Percentiles rank a stretch among this genome's conserved stretches.
phyloP scores from a whole-genome alignment of 73 alveolate genomes.

The Symbiodinium natans region DNA sequence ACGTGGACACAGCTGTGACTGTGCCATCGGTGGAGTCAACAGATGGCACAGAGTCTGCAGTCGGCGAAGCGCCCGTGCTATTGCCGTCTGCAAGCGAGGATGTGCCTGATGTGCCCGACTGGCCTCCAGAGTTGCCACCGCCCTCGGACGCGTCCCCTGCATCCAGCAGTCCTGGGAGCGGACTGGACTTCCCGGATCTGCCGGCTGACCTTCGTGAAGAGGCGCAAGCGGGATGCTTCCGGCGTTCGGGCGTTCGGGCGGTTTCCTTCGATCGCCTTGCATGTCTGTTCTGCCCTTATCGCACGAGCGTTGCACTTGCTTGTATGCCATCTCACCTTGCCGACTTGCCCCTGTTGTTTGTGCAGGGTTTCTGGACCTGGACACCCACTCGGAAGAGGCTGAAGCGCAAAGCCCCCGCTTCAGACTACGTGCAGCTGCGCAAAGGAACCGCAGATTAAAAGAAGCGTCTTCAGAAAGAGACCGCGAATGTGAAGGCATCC shows the following conservation, averaged over 20 bases:
- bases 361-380: constrained; percentile 11
- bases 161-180: not conserved
- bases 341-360: too few relatives aligned
- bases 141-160: not conserved
- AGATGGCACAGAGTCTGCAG: not conserved
- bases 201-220: not conserved
- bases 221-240: too few relatives aligned
- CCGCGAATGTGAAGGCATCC: too few relatives aligned
- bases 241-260: too few relatives aligned
- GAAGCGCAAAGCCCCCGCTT: constrained; percentile 16
- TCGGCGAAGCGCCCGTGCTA: not conserved
- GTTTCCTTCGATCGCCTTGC: too few relatives aligned
- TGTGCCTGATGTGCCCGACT: too few relatives aligned
- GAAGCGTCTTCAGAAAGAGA: not conserved
- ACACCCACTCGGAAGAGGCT: not conserved
- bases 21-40: not conserved
- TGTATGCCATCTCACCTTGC: too few relatives aligned
- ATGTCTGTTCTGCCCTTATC: too few relatives aligned
- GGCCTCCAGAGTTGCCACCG: too few relatives aligned
- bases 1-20: not conserved
- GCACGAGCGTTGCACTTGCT: too few relatives aligned
- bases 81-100: not conserved
- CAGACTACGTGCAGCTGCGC: constrained; percentile 13
- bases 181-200: not conserved
- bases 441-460: not conserved